Base-by-base conservation (phyloP, 2,329 filamentous ascomycete species). In the Davidsoniella virescens region DNA sequence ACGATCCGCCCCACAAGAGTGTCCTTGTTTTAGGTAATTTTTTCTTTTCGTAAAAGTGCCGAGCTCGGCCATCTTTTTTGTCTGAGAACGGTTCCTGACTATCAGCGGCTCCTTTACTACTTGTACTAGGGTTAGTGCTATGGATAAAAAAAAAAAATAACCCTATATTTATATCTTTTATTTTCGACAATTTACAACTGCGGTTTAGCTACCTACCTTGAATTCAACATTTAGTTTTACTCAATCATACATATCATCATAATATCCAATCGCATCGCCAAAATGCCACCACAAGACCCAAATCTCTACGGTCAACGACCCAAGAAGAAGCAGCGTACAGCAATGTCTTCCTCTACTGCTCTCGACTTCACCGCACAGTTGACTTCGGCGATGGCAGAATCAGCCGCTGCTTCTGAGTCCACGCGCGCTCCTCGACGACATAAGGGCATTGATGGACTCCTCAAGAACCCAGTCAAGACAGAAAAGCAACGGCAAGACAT, bases 291-390 rank as follows among this genome's bases (percentile, higher is more conserved):
- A 10, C 73, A 78, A 63, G 80, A 87, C 56, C 72, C 76, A 7
- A 67, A 79, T 55, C 75, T 95, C 12, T 95, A 95, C 65, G 87
- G 87, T 60, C 75, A 82, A 48, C 75, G 77, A 50, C 76, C 78
- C 37, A 69, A 75, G 9, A 90, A 87, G 64, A 80, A 79, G 58
- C 72, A 76, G 56, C 75, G 75, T 60, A 80, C 78, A 60, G 78
- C 83, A 59, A 76, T 85, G 52, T 77, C 78, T 16, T 76, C 87
- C 16, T 82, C 78, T 16, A 79, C 77, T 47, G 82, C 78, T 42
- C 76, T 94, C 50, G 80, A 87, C 61, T 96, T 98, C 68, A 80
- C 84, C n/a, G 85, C 86, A 9, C 84, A 92, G 56, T 77, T 96
- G 55, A 82, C 84, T 57, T 84, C 81, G 43, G 78, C 95, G 50